Evolutionary conservation across 768 basidiomycete species (phyloP), one percentile per base, ranked within the genome.

Genomic region (Pleurotus pulmonarius): DNA sequence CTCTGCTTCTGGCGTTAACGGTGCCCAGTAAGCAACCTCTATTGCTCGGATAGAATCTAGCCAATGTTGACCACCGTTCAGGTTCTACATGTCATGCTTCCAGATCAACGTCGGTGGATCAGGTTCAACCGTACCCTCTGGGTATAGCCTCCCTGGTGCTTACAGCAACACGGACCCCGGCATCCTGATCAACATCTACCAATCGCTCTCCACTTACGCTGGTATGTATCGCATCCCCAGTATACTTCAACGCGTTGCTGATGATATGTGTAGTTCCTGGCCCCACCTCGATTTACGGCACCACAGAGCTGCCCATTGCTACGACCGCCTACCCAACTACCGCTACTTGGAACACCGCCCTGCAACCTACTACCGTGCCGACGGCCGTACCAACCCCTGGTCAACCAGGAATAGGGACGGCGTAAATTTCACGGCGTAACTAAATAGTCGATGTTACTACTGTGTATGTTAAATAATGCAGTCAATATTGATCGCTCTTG

Each of bases 111-210:
- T 64, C 39, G 58, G 61, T 41, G 63, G 68, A 34, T 54, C 60
- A 20, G 76, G 77, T 29, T 64, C 67, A 2, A 70, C 69, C 26
- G 64, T 48, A 49, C 78, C 78, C 18, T 57, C 73, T 11, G 72
- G 72, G 15, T 76, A 78, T 59, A 69, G 61, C 48, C 64, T 79
- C 62, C 77, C 77, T 15, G 77, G 77, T 56, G 76, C 75, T 3
- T 79, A 79, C 67, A 61, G 52, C 40, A 69, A 72, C 18, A 60
- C 43, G 24, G 73, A 75, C 64, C 74, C 73, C 16, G 66, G 62
- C 44, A 78, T 81, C 63, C 66, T 77, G 51, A 72, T 81, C 67
- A 77, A 81, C 68, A 78, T 81, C 58, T 77, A 82, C 69, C 61
- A 66, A 40, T 57, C 61, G n/a, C 71, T 76, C 47, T 67, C 61